These are phyloP conservation scores for Schizonepeta tenuifolia DNA, from an alignment of 257 asterid species.

Conservation along the genomic window DNA sequence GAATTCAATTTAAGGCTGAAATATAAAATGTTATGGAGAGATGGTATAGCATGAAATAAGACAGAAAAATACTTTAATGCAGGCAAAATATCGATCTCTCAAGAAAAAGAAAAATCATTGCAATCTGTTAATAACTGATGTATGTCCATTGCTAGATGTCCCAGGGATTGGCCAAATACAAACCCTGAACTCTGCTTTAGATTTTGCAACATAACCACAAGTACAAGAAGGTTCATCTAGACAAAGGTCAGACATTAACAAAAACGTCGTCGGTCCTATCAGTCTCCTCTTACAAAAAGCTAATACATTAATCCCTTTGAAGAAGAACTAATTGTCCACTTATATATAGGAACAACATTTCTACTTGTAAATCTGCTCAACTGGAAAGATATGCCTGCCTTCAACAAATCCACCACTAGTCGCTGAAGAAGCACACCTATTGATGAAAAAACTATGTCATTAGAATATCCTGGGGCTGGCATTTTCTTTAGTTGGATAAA, in stretches of 20 bases:
- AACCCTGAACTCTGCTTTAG: conserved; percentile 20
- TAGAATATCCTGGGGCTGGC: conserved; percentile 37
- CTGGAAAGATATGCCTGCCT: conserved; percentile 40
- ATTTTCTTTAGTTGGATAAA: conserved; percentile 28
- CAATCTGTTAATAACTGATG: conserved; percentile 14
- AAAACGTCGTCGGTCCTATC: conserved; percentile 25
- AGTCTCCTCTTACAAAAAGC: conserved; percentile 25
- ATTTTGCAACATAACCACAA: conserved; percentile 23
- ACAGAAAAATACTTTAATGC: background rate
- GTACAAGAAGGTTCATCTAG: conserved; percentile 26
- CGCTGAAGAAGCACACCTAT: conserved; percentile 45
- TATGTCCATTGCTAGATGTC: conserved; percentile 3
- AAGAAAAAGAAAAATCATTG: conserved; percentile 16
- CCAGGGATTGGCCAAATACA: conserved; percentile 23
- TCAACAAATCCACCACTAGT: conserved; percentile 47
- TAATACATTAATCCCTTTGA: conserved; percentile 31
- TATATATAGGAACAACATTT: conserved; percentile 24
- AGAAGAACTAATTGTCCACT: conserved; percentile 21
- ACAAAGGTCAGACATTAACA: conserved; percentile 29
- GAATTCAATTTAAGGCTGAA: background rate
- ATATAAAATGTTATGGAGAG: background rate
- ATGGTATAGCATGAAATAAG: conserved; percentile 12
- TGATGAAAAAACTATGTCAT: conserved; percentile 43
- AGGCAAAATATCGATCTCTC: conserved; percentile 17
- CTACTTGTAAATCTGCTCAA: conserved; percentile 35